Evolutionary conservation across 2,329 filamentous ascomycete genomes (phyloP).

Genomic region (Colletotrichum cordylinicola): DNA sequence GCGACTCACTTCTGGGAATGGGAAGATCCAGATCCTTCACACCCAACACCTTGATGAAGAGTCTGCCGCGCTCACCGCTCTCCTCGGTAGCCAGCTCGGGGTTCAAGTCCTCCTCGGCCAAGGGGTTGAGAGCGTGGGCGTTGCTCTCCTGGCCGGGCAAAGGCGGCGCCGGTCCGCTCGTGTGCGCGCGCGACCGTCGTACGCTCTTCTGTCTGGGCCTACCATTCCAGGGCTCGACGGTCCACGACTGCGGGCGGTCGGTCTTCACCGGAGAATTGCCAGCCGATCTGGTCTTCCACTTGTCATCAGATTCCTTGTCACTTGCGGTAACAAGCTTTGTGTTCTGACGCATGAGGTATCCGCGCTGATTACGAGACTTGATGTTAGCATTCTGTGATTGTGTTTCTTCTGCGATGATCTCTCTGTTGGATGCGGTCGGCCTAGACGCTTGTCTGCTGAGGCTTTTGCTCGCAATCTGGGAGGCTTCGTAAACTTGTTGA

Average conservation of each 20-base stretch:
- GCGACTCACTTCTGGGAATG: constrained; percentile 80
- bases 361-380: constrained; percentile 77
- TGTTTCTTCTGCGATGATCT: constrained; percentile 12
- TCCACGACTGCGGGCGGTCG: constrained; percentile 88
- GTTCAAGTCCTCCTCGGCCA: constrained; percentile 71
- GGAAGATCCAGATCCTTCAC: constrained; percentile 95
- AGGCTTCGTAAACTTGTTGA: constrained; percentile 28
- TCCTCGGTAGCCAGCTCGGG: constrained; percentile 70
- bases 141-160: constrained; percentile 89
- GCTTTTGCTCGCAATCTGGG: constrained; percentile 28
- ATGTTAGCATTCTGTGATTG: constrained; percentile 64
- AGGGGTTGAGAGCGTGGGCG: constrained; percentile 67
- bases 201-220: constrained; percentile 72
- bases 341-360: constrained; percentile 98
- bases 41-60: constrained; percentile 98
- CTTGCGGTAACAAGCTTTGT: constrained; percentile 97
- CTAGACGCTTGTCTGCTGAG: constrained; percentile 53
- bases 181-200: constrained; percentile 58
- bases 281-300: constrained; percentile 62
- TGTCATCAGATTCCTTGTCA: constrained; percentile 69
- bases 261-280: constrained; percentile 77
- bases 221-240: constrained; percentile 95
- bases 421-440: background rate
- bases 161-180: constrained; percentile 75
- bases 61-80: constrained; percentile 82